Conservation (phyloP, 768 basidiomycete genomes). For the Austroboletus eburneus region DNA sequence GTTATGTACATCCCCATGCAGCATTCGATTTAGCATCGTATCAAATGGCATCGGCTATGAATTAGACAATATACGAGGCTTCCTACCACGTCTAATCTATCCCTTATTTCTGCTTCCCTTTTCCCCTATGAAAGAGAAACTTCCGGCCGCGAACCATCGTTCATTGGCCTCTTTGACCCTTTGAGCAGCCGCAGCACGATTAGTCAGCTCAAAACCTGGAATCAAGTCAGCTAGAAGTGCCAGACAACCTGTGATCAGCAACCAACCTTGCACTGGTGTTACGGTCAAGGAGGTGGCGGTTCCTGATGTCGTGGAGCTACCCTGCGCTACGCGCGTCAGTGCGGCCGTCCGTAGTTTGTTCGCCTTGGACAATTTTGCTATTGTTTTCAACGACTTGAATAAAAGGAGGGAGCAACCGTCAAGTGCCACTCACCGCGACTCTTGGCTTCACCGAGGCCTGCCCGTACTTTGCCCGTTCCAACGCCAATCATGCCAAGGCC, state of each 20-base stretch:
- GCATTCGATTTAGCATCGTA: constrained; percentile 3
- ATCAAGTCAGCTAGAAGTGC: constrained; percentile 11
- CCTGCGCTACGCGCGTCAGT: constrained; percentile 69
- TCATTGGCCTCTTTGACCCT: constrained; percentile 96
- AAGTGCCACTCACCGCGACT: constrained; percentile 66
- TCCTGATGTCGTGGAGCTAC: constrained; percentile 57
- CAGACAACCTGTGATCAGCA: not conserved
- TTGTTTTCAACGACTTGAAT: constrained; percentile 5
- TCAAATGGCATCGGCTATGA: not conserved
- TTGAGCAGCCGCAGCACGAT: constrained; percentile 79
- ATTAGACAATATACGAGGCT: not conserved
- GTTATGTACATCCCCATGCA: constrained; percentile 14
- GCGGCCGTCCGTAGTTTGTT: constrained; percentile 89
- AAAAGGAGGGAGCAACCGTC: not conserved
- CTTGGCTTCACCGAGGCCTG: constrained; percentile 82
- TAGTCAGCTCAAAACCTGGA: constrained; percentile 86
- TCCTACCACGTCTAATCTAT: constrained; percentile 10
- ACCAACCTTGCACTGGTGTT: constrained; percentile 88
- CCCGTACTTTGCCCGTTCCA: constrained; percentile 84
- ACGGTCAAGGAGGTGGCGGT: constrained; percentile 90
- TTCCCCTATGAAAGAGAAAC: constrained; percentile 72
- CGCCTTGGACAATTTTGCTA: constrained; percentile 94
- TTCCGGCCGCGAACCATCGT: constrained; percentile 89
- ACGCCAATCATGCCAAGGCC: constrained; percentile 96
- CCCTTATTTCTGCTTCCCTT: constrained; percentile 34